Percentiles rank a stretch among this genome's conserved stretches.
Evolutionary conservation across 352 stramenopile genomes (phyloP).

Genomic region (Pythium aphanidermatum): DNA sequence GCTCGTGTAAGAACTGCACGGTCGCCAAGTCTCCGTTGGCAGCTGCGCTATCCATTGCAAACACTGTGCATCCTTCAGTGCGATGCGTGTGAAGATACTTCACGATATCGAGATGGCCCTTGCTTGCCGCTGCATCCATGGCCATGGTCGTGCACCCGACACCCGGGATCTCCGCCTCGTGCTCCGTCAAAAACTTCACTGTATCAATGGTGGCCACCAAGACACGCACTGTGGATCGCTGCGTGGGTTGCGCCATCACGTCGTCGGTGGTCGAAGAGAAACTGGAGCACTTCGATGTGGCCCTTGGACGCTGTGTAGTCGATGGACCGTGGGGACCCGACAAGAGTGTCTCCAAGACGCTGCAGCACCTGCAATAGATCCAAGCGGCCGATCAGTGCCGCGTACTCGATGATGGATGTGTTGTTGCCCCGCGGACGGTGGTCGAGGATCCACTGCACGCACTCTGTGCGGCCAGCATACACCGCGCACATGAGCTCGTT

Average conservation of each 20-base stretch:
- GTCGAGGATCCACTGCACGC: slow-evolving; percentile 15
- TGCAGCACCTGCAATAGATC: slow-evolving; percentile 12
- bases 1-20: slow-evolving; percentile 4
- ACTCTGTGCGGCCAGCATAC: slow-evolving; percentile 9
- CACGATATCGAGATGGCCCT: slow-evolving; percentile 20
- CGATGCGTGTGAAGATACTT: slow-evolving; percentile 27
- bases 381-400: background rate
- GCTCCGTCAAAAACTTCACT: slow-evolving; percentile 15
- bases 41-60: slow-evolving; percentile 26
- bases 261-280: slow-evolving; percentile 5
- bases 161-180: slow-evolving; percentile 17
- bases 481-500: slow-evolving; percentile 14
- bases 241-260: background rate
- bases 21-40: slow-evolving; percentile 10
- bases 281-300: slow-evolving; percentile 23
- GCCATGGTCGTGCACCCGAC: slow-evolving; percentile 25
- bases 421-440: slow-evolving; percentile 1
- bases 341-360: background rate
- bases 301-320: slow-evolving; percentile 24
- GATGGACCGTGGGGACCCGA: slow-evolving; percentile 11
- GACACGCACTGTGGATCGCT: slow-evolving; percentile 9
- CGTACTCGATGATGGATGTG: slow-evolving; percentile 6
- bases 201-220: slow-evolving; percentile 13
- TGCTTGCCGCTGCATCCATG: slow-evolving; percentile 27
- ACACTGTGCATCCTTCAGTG: slow-evolving; percentile 22